A percentile compares a stretch with the other conserved stretches of the same genome.
phyloP scores from a whole-genome alignment of 2,329 filamentous ascomycete species.

The Trichothecium sympodiale region DNA sequence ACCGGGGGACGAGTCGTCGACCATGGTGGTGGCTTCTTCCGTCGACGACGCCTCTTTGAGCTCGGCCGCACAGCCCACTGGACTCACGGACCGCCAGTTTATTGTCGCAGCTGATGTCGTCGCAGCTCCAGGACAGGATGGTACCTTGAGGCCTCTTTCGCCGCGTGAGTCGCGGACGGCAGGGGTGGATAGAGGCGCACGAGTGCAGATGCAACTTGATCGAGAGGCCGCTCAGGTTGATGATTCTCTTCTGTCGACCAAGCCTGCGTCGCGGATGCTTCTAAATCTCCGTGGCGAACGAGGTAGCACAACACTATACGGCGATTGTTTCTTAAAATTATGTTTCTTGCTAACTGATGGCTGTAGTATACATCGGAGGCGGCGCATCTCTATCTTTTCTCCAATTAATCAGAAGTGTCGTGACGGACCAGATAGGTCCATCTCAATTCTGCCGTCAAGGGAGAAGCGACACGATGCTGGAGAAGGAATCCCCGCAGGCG shows the following conservation, averaged over 20 bases:
- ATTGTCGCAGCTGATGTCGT: too few relatives aligned
- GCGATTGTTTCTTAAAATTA: conserved; percentile 4
- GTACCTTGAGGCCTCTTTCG: conserved; percentile 12
- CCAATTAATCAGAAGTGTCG: conserved; percentile 35
- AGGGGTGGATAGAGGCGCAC: conserved; percentile 8
- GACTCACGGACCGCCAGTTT: not conserved
- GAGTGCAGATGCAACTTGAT: too few relatives aligned
- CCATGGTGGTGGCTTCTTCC: too few relatives aligned
- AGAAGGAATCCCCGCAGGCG: conserved; percentile 23
- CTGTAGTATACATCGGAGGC: conserved; percentile 35
- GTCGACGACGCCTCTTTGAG: too few relatives aligned
- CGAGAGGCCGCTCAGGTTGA: too few relatives aligned
- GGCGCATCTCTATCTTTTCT: conserved; percentile 44
- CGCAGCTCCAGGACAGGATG: too few relatives aligned
- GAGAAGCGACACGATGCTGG: conserved; percentile 40
- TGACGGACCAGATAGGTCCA: conserved; percentile 39
- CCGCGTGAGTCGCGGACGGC: conserved; percentile 18
- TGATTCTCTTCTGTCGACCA: conserved; percentile 7
- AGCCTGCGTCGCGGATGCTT: conserved; percentile 29
- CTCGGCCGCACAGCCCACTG: not conserved
- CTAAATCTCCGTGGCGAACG: conserved; percentile 40
- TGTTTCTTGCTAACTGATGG: conserved; percentile 1
- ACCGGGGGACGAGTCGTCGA: not conserved
- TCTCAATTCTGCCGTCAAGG: conserved; percentile 41
- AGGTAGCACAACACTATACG: too few relatives aligned